Percentiles rank a stretch among this genome's conserved stretches.
Conservation (phyloP, 1,284 basidiomycete species). For the Singerocomus inundabilis region DNA sequence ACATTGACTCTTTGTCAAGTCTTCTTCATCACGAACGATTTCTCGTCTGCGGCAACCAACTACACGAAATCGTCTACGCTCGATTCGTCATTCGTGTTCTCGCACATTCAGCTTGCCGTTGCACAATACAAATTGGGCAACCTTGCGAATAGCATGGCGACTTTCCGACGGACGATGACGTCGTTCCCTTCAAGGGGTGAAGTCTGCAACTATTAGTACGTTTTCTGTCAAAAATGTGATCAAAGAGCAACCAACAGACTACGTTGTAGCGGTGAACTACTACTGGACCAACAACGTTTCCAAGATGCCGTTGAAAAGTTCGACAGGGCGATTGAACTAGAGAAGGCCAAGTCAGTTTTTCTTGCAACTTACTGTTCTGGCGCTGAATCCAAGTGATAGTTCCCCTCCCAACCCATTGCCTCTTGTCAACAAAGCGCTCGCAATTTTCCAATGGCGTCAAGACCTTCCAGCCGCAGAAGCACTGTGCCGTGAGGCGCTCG, state of each 20-base stretch:
- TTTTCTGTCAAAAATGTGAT: conserved; percentile 13
- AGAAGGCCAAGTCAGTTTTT: conserved; percentile 64
- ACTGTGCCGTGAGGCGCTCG: conserved; percentile 86
- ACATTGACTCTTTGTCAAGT: conserved; percentile 47
- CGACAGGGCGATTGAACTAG: conserved; percentile 89
- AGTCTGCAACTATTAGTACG: conserved; percentile 90
- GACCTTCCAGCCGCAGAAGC: conserved; percentile 81
- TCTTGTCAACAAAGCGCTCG: conserved; percentile 96
- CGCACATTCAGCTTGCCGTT: conserved; percentile 95
- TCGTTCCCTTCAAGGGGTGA: conserved; percentile 83
- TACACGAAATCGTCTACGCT: conserved; percentile 87
- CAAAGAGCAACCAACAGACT: conserved; percentile 6
- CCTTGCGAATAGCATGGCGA: conserved; percentile 80
- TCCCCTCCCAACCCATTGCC: conserved; percentile 84
- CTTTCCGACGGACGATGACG: conserved; percentile 82
- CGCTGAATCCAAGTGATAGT: conserved; percentile 31
- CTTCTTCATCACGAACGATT: conserved; percentile 94
- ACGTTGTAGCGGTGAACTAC: conserved; percentile 79
- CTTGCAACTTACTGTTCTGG: neutral
- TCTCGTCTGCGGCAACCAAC: conserved; percentile 81
- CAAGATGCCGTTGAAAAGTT: conserved; percentile 94
- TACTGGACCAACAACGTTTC: conserved; percentile 91
- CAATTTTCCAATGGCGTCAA: conserved; percentile 95
- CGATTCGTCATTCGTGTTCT: conserved; percentile 87
- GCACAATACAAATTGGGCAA: conserved; percentile 93